Conservation (phyloP, 192 early-diverging fungal species). For the Podila horticola region DNA sequence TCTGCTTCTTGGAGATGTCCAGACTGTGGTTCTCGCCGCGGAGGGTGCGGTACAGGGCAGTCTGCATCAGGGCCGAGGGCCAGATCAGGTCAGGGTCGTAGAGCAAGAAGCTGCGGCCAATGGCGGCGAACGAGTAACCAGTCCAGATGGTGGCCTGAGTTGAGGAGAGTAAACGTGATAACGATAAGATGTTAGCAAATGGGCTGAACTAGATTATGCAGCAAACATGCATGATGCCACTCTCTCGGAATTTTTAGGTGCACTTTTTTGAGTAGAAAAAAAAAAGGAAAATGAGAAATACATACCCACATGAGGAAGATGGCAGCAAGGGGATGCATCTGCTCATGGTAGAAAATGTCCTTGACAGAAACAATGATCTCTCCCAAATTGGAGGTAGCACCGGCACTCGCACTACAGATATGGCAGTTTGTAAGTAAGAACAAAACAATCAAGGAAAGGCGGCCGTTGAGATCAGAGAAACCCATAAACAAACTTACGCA, state of each 20-base stretch:
- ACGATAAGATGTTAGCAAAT: too few relatives aligned
- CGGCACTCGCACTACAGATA: constrained; percentile 35
- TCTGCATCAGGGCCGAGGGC: constrained; percentile 55
- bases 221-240: too few relatives aligned
- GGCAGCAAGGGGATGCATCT: constrained; percentile 54
- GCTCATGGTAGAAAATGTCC: constrained; percentile 55
- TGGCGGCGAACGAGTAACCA: constrained; percentile 52
- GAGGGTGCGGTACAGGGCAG: constrained; percentile 47
- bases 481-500: constrained; percentile 21
- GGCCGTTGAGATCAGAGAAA: neutral
- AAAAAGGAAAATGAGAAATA: neutral
- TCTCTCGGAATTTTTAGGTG: too few relatives aligned
- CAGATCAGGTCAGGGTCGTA: constrained; percentile 54
- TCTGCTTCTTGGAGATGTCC: constrained; percentile 37
- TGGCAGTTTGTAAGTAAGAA: neutral
- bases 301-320: constrained; percentile 50
- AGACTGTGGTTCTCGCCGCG: constrained; percentile 40
- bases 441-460: neutral
- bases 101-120: constrained; percentile 49
- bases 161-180: too few relatives aligned
- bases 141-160: constrained; percentile 51
- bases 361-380: constrained; percentile 58
- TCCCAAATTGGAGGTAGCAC: constrained; percentile 51
- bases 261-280: neutral
- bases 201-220: too few relatives aligned